Evolutionary conservation across 352 stramenopile species (phyloP), one percentile per base, ranked within the genome.

Genomic region (Globisporangium yorkense): DNA sequence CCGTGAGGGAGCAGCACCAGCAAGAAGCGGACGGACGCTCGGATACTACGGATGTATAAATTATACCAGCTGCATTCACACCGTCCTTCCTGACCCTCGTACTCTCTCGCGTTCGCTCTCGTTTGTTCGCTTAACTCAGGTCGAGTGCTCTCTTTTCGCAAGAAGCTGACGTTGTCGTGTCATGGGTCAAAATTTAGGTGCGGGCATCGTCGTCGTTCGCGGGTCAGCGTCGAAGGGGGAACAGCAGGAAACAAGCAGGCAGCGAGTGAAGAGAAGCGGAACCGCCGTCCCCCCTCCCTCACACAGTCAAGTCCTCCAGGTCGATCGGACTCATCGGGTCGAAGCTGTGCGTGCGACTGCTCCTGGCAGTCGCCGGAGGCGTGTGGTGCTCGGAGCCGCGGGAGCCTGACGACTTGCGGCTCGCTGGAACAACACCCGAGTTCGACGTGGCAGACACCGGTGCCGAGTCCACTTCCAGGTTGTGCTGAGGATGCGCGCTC

Each of bases 401-500:
- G 18, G 59, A 60, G 18, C 52, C 52, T 41, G 52, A 60, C 3
- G 46, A 52, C 20, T 65, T 65, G 61, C 50, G 62, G 64, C 51
- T 75, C 60, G 54, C 64, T 55, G 37, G 66, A 49, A 9, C n/a
- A 9, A 35, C 33, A 13, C 10, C n/a, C 35, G 18, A 50, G 49
- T 53, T 9, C 43, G 68, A 21, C 51, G 44, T 16, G 53, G 63
- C 10, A 47, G 65, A 39, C 56, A 51, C 21, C 54, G 59, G 54
- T 20, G 21, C 56, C n/a, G 47, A n/a, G 44, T 66, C 60, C 13
- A 92, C 82, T 47, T 90, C 76, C 8, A 91, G 68, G 37, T 93
- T 89, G 65, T 93, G 83, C 61, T 90, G 77, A 7, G 83, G 80
- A 47, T 92, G 77, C 35, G 67, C 75, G 15, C 71, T 84, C 50